Base-by-base conservation (phyloP, 75 land plant species). In the Pseudotsuga menziesii region DNA sequence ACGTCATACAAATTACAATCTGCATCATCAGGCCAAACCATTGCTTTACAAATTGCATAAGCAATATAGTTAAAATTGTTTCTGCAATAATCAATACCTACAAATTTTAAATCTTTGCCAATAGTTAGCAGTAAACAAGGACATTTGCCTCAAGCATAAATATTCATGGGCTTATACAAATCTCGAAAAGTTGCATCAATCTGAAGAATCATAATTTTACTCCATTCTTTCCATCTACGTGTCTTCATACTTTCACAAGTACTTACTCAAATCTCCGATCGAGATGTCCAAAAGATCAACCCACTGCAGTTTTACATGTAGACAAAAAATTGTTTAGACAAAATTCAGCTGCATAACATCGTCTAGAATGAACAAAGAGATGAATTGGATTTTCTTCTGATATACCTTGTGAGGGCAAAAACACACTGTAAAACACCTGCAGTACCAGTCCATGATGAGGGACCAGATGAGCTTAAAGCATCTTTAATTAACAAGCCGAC, bases 361-460 rank as follows among this genome's bases (percentile, higher is more conserved):
- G 16, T 14, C 76, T 23, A 44, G 11, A 76, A n/a, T 14, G 14
- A 20, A 11, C 7, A 29, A 79, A 20, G 26, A 56, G 5, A 70
- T 70, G 19, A 41, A 73, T 56, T 56, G n/a, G 2, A 57, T 41
- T 57, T 17, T 5, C 13, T 66, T 27, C 16, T 4, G 17, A 52
- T 15, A 60, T 86, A 94, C 98, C 98, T 96, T 79, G 84, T 80
- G 58, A 96, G 88, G 23, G 92, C 92, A 84, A 90, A 90, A 29
- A 91, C 86, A 79, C 98, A 96, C 82, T 96, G 98, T 79, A 96
- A 75, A 66, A 94, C 91, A 75, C 98, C 97, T 23, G 98, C 98
- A 71, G 87, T 82, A 29, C 98, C 98, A 66, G 98, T 96, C 98
- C 98, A 96, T 11, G 89, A 76, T 32, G 92, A 87, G 70, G 98